Percentiles rank a stretch among this genome's conserved stretches.
Evolutionary conservation across 805 yeast genomes (phyloP).

Genomic region (Teunomyces tritomae): DNA sequence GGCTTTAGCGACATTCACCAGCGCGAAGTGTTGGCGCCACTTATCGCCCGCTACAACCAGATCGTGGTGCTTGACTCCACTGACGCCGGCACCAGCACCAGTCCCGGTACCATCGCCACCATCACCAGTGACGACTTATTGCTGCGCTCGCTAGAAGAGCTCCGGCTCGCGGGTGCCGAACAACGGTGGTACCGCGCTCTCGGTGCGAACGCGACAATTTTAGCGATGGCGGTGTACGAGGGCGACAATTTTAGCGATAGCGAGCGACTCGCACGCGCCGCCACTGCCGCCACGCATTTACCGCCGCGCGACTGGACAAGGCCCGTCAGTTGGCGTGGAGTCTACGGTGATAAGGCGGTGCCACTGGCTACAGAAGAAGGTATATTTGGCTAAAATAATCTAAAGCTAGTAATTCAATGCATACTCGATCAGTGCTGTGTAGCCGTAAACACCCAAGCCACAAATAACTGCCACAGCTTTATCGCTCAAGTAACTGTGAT

Average conservation of each 20-base stretch:
- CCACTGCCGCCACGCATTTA: slow-evolving; percentile 21
- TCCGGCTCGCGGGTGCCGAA: slow-evolving; percentile 16
- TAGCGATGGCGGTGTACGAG: slow-evolving; percentile 66
- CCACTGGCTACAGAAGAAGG: slow-evolving; percentile 77
- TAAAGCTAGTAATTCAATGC: slow-evolving; percentile 32
- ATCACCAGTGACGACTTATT: slow-evolving; percentile 31
- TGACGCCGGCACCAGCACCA: slow-evolving; percentile 54
- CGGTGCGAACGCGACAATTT: slow-evolving; percentile 17
- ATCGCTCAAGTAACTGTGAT: slow-evolving; percentile 47
- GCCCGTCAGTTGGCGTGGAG: slow-evolving; percentile 83
- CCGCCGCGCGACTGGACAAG: slow-evolving; percentile 34
- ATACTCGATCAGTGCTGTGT: slow-evolving; percentile 39
- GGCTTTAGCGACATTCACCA: slow-evolving; percentile 53
- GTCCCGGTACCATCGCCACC: slow-evolving; percentile 22
- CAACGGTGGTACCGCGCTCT: slow-evolving; percentile 11
- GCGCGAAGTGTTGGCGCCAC: slow-evolving; percentile 48
- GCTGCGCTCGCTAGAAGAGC: slow-evolving; percentile 26
- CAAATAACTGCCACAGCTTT: slow-evolving; percentile 46
- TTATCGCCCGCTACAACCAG: slow-evolving; percentile 44
- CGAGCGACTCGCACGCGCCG: slow-evolving; percentile 41
- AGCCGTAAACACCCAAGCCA: slow-evolving; percentile 43
- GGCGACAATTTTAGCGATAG: slow-evolving; percentile 88
- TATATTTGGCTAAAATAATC: slow-evolving; percentile 48
- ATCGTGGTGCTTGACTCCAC: slow-evolving; percentile 68
- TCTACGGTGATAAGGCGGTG: slow-evolving; percentile 70